Evolutionary conservation across 1,284 basidiomycete species (phyloP).

Genomic region (Cutaneotrichosporon cavernicola): DNA sequence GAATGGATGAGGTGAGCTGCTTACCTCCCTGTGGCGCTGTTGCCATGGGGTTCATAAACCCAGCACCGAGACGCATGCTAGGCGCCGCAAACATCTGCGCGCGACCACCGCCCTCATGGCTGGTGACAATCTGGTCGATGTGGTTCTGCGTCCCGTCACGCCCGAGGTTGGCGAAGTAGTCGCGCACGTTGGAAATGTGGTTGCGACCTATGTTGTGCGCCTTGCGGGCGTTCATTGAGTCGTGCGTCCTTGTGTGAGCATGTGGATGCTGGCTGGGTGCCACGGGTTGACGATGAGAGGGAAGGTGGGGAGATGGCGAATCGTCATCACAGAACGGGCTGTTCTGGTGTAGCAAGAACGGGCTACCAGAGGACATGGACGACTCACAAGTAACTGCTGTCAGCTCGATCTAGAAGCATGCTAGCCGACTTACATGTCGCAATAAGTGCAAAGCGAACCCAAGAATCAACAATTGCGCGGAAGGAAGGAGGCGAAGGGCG

Average conservation of each 20-base stretch:
- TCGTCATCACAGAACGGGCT: background rate
- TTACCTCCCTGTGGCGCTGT: conserved; percentile 26
- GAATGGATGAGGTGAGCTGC: background rate
- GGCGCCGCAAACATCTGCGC: conserved; percentile 65
- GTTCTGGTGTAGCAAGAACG: background rate
- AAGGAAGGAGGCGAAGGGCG: background rate
- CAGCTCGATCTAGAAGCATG: no score
- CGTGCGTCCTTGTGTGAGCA: conserved; percentile 35
- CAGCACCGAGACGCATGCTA: conserved; percentile 56
- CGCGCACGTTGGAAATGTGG: conserved; percentile 91
- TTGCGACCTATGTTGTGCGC: conserved; percentile 97
- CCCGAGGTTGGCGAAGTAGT: conserved; percentile 94
- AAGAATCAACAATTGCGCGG: background rate
- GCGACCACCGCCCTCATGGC: conserved; percentile 67
- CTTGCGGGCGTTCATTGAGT: conserved; percentile 69
- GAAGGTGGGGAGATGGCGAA: background rate
- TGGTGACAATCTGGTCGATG: conserved; percentile 90
- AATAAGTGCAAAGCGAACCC: conserved; percentile 28
- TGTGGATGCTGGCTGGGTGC: no score
- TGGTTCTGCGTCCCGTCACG: conserved; percentile 95
- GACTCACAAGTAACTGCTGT: conserved; percentile 58
- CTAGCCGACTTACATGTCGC: conserved; percentile 39
- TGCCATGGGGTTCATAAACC: conserved; percentile 47
- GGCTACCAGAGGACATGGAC: background rate
- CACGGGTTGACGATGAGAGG: background rate